These are phyloP conservation scores for Phalaenopsis equestris DNA, from an alignment of 106 monocot genomes.

Conservation along the genomic window DNA sequence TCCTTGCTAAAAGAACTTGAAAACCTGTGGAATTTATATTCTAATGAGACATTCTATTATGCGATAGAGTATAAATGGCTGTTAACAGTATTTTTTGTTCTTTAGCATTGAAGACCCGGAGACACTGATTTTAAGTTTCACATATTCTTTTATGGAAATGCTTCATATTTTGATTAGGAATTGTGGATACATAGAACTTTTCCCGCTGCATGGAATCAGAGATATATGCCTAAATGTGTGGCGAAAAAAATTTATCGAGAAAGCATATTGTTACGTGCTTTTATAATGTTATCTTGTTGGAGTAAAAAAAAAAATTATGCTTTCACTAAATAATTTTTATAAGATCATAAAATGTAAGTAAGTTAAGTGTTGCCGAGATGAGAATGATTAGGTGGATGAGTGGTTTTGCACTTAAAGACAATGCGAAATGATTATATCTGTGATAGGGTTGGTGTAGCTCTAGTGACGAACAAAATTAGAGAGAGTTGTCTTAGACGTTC, in stretches of 20 bases:
- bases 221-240: background rate
- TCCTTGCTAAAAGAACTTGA: background rate
- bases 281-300: no score
- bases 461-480: no score
- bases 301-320: no score
- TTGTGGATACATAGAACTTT: background rate
- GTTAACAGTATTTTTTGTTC: background rate
- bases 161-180: background rate
- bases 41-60: background rate
- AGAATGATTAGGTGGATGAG: no score
- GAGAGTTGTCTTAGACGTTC: no score
- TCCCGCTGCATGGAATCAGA: background rate
- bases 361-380: no score
- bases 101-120: background rate
- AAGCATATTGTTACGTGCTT: no score
- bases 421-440: no score
- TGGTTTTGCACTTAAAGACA: no score
- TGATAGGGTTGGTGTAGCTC: no score
- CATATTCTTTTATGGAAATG: background rate
- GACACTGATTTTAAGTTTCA: background rate
- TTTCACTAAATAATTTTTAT: no score
- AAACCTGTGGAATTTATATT: background rate
- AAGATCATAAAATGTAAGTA: no score
- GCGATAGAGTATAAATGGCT: background rate
- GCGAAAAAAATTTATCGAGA: background rate